Percentiles rank a stretch among this genome's conserved stretches.
These are phyloP conservation scores for Stentor coeruleus DNA, from an alignment of 73 alveolate species.

Conservation along the genomic window DNA sequence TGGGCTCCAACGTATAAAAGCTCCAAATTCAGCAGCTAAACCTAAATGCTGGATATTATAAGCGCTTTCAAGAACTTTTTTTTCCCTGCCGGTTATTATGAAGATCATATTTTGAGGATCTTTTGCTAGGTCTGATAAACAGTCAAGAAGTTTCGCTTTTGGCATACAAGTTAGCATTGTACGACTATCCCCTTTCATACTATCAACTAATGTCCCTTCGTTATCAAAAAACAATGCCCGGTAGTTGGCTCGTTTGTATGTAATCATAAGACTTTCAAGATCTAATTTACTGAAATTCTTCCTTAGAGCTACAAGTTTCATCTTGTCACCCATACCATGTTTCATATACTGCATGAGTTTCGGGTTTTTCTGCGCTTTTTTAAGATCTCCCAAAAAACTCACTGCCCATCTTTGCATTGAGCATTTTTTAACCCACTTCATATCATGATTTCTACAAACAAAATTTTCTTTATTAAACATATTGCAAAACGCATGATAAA, in stretches of 20 bases:
- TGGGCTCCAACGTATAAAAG: slow-evolving; percentile 21
- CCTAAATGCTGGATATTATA: slow-evolving; percentile 15
- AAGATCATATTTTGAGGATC: neutral
- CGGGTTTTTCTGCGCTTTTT: slow-evolving; percentile 10
- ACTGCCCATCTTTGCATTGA: slow-evolving; percentile 14
- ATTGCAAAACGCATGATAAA: neutral
- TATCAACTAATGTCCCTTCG: neutral
- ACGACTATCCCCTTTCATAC: neutral
- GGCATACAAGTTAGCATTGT: neutral
- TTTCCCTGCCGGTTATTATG: neutral
- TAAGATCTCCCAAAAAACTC: neutral
- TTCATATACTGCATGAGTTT: neutral
- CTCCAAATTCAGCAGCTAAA: slow-evolving; percentile 18
- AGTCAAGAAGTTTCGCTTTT: neutral
- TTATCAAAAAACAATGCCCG: slow-evolving; percentile 25
- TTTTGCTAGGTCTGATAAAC: neutral
- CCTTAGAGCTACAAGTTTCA: slow-evolving; percentile 3
- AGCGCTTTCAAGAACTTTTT: neutral
- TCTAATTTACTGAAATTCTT: neutral
- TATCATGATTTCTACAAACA: neutral
- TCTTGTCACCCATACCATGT: slow-evolving; percentile 23
- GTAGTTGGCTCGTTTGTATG: neutral
- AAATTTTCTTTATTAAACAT: neutral
- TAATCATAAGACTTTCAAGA: neutral
- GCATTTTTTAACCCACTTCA: neutral